A percentile compares a stretch with the other conserved stretches of the same genome.
Conservation (phyloP, 345 rosid species). For the Hypericum androsaemum region DNA sequence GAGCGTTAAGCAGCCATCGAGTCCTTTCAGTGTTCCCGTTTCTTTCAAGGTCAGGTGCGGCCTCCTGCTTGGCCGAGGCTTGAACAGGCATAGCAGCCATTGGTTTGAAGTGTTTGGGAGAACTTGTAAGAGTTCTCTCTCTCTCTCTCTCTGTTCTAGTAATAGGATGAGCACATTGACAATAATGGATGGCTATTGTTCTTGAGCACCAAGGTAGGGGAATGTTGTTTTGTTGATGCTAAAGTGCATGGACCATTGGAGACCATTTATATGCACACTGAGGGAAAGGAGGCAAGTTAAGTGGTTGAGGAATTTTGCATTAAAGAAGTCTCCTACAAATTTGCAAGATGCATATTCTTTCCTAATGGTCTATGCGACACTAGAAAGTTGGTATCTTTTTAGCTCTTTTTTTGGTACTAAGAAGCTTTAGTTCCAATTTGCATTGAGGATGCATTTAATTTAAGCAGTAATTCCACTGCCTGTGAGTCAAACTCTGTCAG, state of each 20-base stretch:
- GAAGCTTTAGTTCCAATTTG: too few species aligned
- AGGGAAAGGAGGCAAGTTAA: slow-evolving; percentile 17
- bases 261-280: slow-evolving; percentile 20
- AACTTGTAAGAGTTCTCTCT: slow-evolving; percentile 34
- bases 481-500: too few species aligned
- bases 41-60: slow-evolving; percentile 30
- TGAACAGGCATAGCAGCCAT: slow-evolving; percentile 32
- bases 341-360: too few species aligned
- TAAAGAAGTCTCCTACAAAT: too few species aligned
- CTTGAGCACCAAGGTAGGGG: slow-evolving; percentile 16
- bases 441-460: too few species aligned
- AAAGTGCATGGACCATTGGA: slow-evolving; percentile 12
- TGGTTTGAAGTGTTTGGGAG: slow-evolving; percentile 90
- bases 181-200: slow-evolving; percentile 4
- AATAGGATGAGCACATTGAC: background rate
- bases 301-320: slow-evolving; percentile 20
- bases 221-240: slow-evolving; percentile 12
- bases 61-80: slow-evolving; percentile 16
- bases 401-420: too few species aligned
- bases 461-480: too few species aligned
- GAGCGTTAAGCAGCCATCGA: slow-evolving; percentile 59
- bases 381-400: too few species aligned
- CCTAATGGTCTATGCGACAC: too few species aligned
- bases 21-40: slow-evolving; percentile 27
- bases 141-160: slow-evolving; percentile 17